A percentile compares a stretch with the other conserved stretches of the same genome.
Evolutionary conservation across 75 land plant species (phyloP).

Genomic region (Ceratopteris richardii): DNA sequence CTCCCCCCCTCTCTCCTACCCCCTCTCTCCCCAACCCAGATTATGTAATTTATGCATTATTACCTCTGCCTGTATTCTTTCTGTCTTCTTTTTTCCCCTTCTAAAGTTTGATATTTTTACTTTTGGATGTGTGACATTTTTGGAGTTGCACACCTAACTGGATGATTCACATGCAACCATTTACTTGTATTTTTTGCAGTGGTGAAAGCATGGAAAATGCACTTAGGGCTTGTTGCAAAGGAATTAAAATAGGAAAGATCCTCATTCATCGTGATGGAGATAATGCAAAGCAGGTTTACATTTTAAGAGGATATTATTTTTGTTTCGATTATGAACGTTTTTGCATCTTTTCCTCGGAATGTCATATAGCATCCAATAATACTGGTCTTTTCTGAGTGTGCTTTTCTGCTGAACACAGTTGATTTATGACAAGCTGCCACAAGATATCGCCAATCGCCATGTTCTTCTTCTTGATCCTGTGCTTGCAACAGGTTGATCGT

Average conservation of each 20-base stretch:
- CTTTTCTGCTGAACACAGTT: no score
- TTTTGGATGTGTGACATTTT: no score
- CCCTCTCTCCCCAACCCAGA: no score
- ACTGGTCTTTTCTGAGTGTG: neutral
- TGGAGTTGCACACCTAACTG: no score
- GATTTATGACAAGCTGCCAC: conserved; percentile 77
- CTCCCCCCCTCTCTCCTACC: no score
- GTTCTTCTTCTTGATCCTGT: conserved; percentile 74
- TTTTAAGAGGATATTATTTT: neutral
- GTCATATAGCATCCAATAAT: no score
- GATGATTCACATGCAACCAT: neutral
- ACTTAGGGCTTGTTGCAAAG: conserved; percentile 84
- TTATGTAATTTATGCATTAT: no score
- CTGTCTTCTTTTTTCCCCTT: no score
- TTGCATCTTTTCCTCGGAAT: neutral
- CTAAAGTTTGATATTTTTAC: no score
- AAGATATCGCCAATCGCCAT: conserved; percentile 65
- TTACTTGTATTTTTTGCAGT: conserved; percentile 32
- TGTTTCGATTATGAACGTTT: neutral
- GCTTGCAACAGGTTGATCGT: conserved; percentile 65
- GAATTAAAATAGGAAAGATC: conserved; percentile 87
- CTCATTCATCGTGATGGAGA: conserved; percentile 71
- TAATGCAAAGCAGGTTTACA: conserved; percentile 56
- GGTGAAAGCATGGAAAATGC: conserved; percentile 98
- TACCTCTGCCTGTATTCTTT: no score